phyloP scores from a whole-genome alignment of 176 grass and related monocot species.

The Luzula sylvatica region DNA sequence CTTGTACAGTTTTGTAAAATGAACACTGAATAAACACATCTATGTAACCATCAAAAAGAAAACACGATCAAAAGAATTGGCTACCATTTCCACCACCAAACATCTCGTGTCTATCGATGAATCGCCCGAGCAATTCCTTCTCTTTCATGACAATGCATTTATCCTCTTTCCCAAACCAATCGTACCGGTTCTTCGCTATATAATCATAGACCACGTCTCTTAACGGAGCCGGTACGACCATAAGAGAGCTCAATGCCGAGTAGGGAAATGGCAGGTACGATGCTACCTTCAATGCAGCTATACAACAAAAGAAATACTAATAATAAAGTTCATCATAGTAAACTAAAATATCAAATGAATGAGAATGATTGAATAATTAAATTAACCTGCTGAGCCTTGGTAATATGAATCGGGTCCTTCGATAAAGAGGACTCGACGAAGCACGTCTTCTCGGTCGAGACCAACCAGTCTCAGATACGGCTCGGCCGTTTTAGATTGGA shows the following conservation, averaged over 20 bases:
- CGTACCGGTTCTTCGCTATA: constrained; percentile 60
- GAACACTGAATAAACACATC: no score
- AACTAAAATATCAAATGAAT: background rate
- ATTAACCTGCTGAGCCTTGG: constrained; percentile 66
- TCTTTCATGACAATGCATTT: constrained; percentile 63
- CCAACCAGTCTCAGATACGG: constrained; percentile 66
- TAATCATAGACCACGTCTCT: constrained; percentile 75
- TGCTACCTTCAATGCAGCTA: constrained; percentile 74
- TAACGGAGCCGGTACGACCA: constrained; percentile 45
- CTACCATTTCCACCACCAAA: constrained; percentile 27
- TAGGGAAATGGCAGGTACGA: constrained; percentile 91
- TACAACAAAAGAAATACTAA: no score
- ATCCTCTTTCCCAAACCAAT: constrained; percentile 84
- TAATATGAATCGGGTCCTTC: constrained; percentile 75
- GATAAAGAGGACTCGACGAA: constrained; percentile 66
- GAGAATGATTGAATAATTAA: background rate
- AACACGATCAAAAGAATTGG: constrained; percentile 33
- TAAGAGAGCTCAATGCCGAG: constrained; percentile 46
- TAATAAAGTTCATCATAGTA: no score
- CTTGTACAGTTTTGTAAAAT: background rate
- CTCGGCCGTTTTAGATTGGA: constrained; percentile 84
- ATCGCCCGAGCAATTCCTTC: constrained; percentile 71
- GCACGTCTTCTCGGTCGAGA: constrained; percentile 68
- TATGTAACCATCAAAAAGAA: background rate
- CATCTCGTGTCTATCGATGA: constrained; percentile 85